phyloP scores from a whole-genome alignment of 768 basidiomycete species.

The Phanerochaete sordida region DNA sequence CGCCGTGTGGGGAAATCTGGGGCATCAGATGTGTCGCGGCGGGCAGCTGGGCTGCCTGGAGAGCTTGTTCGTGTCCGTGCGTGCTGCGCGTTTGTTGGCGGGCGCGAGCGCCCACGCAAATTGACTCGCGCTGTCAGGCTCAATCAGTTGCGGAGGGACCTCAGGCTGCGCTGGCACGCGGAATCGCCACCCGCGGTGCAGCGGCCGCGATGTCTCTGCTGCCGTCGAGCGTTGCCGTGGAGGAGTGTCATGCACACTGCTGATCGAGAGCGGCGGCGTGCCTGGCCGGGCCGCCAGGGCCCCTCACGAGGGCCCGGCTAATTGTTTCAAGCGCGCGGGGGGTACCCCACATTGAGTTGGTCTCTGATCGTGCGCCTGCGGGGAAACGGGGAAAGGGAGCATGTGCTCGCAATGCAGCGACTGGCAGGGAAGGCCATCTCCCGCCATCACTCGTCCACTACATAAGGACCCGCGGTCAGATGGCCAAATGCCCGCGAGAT shows the following conservation, averaged over 20 bases:
- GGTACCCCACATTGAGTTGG: conserved; percentile 6
- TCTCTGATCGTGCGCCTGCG: conserved; percentile 1
- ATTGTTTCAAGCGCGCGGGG: background rate
- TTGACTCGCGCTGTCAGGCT: too few relatives aligned
- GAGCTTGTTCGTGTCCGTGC: too few relatives aligned
- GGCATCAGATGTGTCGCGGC: too few relatives aligned
- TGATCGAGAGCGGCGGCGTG: background rate
- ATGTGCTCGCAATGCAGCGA: background rate
- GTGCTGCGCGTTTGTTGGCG: too few relatives aligned
- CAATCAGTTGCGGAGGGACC: too few relatives aligned
- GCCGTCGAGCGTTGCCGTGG: background rate
- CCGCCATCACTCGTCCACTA: background rate
- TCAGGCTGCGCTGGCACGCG: too few relatives aligned
- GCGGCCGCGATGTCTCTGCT: background rate
- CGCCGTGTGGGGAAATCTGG: background rate
- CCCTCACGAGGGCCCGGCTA: background rate
- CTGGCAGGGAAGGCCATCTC: background rate
- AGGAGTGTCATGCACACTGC: background rate
- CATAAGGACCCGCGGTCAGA: conserved; percentile 2
- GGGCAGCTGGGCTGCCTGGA: too few relatives aligned
- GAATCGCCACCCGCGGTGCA: background rate
- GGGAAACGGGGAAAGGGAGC: conserved; percentile 8
- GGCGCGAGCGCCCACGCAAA: too few relatives aligned
- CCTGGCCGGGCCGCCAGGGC: conserved; percentile 6
- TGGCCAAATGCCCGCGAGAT: background rate